Conservation (phyloP, 2,329 filamentous ascomycete species). For the Lecanoromycetidae sp. region DNA sequence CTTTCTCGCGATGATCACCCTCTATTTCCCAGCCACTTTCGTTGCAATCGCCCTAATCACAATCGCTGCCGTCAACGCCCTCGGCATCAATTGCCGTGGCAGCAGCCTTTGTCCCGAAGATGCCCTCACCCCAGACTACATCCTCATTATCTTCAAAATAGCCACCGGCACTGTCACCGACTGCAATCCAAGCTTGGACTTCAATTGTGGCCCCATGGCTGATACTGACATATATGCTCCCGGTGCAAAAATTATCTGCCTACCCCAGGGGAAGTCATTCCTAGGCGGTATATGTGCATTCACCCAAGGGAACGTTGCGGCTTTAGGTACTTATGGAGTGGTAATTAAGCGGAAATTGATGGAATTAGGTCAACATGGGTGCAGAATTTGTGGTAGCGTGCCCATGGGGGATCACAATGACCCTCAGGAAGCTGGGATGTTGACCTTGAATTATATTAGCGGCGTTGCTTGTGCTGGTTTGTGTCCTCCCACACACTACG, state of each 20-base stretch:
- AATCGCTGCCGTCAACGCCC: neutral
- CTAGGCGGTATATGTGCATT: conserved; percentile 9
- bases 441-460: conserved; percentile 10
- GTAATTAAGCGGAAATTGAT: conserved; percentile 1
- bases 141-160: neutral
- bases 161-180: neutral
- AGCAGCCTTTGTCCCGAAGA: neutral
- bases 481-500: conserved; percentile 8
- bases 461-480: conserved; percentile 5
- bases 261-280: neutral
- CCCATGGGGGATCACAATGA: conserved; percentile 10
- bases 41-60: neutral
- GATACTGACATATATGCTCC: neutral
- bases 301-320: conserved; percentile 8
- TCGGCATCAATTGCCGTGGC: conserved; percentile 12
- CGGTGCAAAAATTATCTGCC: conserved; percentile 10
- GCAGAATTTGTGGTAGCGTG: conserved; percentile 13
- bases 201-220: neutral
- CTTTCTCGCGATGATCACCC: neutral
- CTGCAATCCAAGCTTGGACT: neutral
- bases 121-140: neutral
- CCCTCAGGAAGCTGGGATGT: conserved; percentile 2
- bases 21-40: neutral
- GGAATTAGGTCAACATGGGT: conserved; percentile 5
- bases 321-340: neutral